phyloP scores from a whole-genome alignment of 805 yeast genomes.

The Clavispora santaluciae region DNA sequence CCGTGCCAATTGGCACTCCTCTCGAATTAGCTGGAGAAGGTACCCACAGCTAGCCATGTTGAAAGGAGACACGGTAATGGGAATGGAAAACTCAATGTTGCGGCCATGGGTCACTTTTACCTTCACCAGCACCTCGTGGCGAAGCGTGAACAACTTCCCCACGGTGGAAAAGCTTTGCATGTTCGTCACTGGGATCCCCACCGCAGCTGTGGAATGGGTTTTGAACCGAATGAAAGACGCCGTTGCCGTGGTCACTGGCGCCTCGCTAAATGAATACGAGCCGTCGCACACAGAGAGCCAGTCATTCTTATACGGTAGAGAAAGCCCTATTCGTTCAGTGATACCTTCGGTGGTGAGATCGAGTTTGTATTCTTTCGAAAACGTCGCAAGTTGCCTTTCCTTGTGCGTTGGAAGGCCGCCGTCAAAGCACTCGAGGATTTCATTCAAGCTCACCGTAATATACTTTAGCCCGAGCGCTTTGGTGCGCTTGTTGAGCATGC shows the following conservation, averaged over 20 bases:
- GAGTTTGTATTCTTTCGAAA: slow-evolving; percentile 22
- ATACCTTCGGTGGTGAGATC: slow-evolving; percentile 26
- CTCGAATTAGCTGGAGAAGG: slow-evolving; percentile 47
- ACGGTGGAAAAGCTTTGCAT: slow-evolving; percentile 47
- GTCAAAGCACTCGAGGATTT: slow-evolving; percentile 50
- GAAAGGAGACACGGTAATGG: slow-evolving; percentile 53
- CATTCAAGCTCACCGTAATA: slow-evolving; percentile 46
- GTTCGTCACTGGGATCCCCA: slow-evolving; percentile 41
- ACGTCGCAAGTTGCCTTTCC: slow-evolving; percentile 37
- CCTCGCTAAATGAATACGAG: neutral
- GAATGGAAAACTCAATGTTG: slow-evolving; percentile 46
- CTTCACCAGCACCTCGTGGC: slow-evolving; percentile 48
- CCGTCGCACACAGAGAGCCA: slow-evolving; percentile 14
- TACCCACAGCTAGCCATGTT: slow-evolving; percentile 44
- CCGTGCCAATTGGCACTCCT: slow-evolving; percentile 47
- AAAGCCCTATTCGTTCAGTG: slow-evolving; percentile 19
- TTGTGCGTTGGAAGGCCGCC: slow-evolving; percentile 46
- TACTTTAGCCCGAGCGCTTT: slow-evolving; percentile 38
- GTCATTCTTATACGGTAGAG: slow-evolving; percentile 34
- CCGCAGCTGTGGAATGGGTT: slow-evolving; percentile 24
- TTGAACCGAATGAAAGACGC: slow-evolving; percentile 19
- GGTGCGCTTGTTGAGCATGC: slow-evolving; percentile 24
- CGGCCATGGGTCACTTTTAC: slow-evolving; percentile 46
- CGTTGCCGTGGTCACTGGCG: slow-evolving; percentile 8
- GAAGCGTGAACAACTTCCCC: slow-evolving; percentile 47